Base-by-base conservation (phyloP, 352 stramenopile genomes). In the Pythium volutum region DNA sequence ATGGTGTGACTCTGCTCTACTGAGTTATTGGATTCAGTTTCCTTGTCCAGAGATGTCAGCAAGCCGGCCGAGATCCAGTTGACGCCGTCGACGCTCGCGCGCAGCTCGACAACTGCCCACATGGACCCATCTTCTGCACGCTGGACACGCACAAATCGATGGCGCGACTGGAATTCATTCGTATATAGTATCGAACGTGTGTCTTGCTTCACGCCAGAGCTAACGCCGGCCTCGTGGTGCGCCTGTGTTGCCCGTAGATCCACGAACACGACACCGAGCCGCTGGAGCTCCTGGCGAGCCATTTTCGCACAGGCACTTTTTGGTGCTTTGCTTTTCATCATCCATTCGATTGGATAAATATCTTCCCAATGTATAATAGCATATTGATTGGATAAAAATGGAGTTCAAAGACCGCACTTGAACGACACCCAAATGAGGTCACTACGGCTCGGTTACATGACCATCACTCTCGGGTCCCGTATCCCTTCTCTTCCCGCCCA, bases 81-180 rank as follows among this genome's bases (percentile, higher is more conserved):
- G 15, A 29, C n/a, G 12, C 55, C 55, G 20, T 64, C 36, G 6
- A 59, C 23, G n/a, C 55, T 64, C 3, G 47, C 18, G 0, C 55
- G 55, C 9, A 69, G 20, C 50, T 69, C 55, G 7, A 55, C 62
- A 12, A 61, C 22, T 0, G 34, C 41, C 18, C 36, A 45, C 8
- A 25, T n/a, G 4, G n/a, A 26, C 4, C 38, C 38, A 18, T 20
- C 12, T 9, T 62, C 41, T 7, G 38, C 14, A 16, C 42, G 55
- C 36, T 62, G 48, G 15, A 71, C 46, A 11, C 34, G 57, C 53
- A 71, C 64, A 36, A 47, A 67, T 23, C 53, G 64, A 64, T 71
- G 64, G 20, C 34, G 46, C 5, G 64, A 61, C 43, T 42, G 39
- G 9, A 61, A 1, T 1, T 45, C 34, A 10, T 55, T 52, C 26